These are phyloP conservation scores for Hanseniaspora taiwanica DNA, from an alignment of 805 yeast genomes.

Conservation along the genomic window DNA sequence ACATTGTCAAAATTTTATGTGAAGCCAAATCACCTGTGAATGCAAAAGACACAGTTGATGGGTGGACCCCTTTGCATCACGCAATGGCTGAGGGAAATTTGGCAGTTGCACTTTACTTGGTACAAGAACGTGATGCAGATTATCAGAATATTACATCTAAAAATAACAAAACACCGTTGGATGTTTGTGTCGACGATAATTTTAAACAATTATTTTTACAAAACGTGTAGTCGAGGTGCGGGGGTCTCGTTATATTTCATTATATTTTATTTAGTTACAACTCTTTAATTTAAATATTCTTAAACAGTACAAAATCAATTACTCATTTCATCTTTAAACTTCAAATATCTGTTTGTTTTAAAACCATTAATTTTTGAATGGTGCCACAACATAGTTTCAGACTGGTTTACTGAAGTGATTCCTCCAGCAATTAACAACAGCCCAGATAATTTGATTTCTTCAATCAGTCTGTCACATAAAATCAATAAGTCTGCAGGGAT, in stretches of 20 bases:
- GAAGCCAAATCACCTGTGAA: constrained; percentile 49
- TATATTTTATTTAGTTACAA: no score
- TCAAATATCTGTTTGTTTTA: constrained; percentile 11
- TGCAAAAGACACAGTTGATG: constrained; percentile 44
- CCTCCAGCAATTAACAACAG: constrained; percentile 66
- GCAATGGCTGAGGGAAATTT: constrained; percentile 86
- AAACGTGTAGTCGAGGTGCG: no score
- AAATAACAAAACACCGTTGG: constrained; percentile 42
- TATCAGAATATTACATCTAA: constrained; percentile 26
- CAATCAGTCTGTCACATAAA: constrained; percentile 63
- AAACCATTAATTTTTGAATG: constrained; percentile 17
- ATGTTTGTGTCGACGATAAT: constrained; percentile 43
- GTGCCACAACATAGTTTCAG: constrained; percentile 1
- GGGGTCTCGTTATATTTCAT: no score
- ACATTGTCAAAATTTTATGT: constrained; percentile 41
- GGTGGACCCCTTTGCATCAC: constrained; percentile 84
- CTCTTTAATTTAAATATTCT: no score
- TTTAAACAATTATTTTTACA: constrained; percentile 28
- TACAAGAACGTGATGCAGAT: constrained; percentile 55
- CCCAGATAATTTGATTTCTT: constrained; percentile 67
- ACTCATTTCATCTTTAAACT: constrained; percentile 11
- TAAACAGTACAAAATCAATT: no score
- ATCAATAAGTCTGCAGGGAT: constrained; percentile 58
- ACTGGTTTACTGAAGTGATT: constrained; percentile 19
- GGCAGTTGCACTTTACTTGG: constrained; percentile 52